Percentiles rank a stretch among this genome's conserved stretches.
Conservation (phyloP, 2,329 filamentous ascomycete species). For the Rhynchosporium secalis region DNA sequence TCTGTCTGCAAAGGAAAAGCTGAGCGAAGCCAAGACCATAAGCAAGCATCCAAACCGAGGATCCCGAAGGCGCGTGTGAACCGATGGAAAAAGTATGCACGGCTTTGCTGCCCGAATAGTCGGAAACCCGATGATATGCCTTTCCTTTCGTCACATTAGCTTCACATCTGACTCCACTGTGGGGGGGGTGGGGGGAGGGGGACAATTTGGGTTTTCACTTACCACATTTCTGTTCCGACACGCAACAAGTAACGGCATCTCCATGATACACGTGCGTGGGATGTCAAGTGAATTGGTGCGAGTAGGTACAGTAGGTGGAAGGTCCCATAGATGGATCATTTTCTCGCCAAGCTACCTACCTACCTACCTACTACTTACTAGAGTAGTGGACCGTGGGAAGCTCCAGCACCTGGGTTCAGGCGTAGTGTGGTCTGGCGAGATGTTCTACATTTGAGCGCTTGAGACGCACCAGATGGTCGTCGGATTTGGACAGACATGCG, state of each 20-base stretch:
- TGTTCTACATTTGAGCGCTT: not conserved
- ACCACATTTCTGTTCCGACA: not conserved
- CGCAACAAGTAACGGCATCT: not conserved
- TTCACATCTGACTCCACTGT: not conserved
- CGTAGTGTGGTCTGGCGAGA: not conserved
- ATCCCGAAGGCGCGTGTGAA: no score
- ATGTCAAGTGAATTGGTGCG: not conserved
- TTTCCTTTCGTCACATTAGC: not conserved
- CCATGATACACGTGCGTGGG: slow-evolving; percentile 1
- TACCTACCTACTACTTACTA: no score
- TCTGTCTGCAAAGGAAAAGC: not conserved
- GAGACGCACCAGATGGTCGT: not conserved
- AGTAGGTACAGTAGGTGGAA: not conserved
- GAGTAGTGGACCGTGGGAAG: no score
- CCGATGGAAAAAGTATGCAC: no score
- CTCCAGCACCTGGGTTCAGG: not conserved
- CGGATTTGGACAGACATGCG: not conserved
- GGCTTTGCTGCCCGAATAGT: no score
- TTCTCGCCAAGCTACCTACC: no score
- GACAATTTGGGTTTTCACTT: not conserved
- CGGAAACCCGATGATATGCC: no score
- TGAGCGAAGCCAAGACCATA: not conserved
- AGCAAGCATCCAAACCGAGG: no score
- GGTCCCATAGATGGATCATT: no score
- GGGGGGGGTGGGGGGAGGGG: not conserved